Base-by-base conservation (phyloP, 305 asterid genomes). In the Fraxinus platypoda region DNA sequence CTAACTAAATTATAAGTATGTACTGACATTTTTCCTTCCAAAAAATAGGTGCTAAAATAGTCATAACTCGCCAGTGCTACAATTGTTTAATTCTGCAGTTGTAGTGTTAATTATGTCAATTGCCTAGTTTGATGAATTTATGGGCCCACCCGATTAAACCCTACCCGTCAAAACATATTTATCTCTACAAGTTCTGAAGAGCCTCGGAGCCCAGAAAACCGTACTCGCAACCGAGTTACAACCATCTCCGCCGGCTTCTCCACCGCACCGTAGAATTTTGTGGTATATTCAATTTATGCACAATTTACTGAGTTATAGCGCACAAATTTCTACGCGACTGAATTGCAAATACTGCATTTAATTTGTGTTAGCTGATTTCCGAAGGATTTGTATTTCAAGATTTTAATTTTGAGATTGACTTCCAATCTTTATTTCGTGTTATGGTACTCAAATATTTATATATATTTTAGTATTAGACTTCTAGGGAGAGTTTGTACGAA, bases 211-310 rank as follows among this genome's bases (percentile, higher is more conserved):
- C 68, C 68, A 33, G 75, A 54, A 43, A 21, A 74, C 38, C 74
- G n/a, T 43, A 71, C 25, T 78, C 83, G 79, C 83, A 74, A 75
- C 88, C 75, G 73, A 6, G 83, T 78, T 46, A 75, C 86, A 81
- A 83, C 80, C 83, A 21, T 26, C 38, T 12, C 74, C 84, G 46
- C 25, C 70, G 23, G 37, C 66, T 12, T 62, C 76, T 49, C 80
- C 77, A 28, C 74, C 8, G n/a, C 77, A 15, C 75, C 78, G 12
- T 80, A 28, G 19, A 41, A 23, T 21, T 66, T 59, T 30, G 13
- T 74, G 88, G 90, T 87, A 81, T 8, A 31, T 54, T 59, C 79
- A 3, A 11, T 17, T 52, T 25, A 23, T 64, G 82, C 41, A 59
- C 57, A 34, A 57, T 83, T 28, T 75, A 9, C 59, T 2, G 70